Base-by-base conservation (phyloP, 164 flowering plant species). In the Piper longum region DNA sequence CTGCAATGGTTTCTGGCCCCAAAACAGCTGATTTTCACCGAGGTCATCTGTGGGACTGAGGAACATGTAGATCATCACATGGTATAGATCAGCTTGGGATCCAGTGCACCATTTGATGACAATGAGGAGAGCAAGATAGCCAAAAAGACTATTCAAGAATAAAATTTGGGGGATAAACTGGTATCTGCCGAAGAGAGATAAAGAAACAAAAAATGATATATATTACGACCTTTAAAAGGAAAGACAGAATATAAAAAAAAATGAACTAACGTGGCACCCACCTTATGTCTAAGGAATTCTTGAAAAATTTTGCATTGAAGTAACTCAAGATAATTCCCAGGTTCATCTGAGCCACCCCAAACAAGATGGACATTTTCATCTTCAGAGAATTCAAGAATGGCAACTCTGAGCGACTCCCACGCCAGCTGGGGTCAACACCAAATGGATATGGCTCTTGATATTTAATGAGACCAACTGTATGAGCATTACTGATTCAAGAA, bases 31-130 rank as follows among this genome's bases (percentile, higher is more conserved):
- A 77, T 91, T 91, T 51, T 86, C 98, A 66, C 89, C 93, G 74
- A 91, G 91, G 66, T 84, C 84, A 36, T 85, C 98, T 60, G 87
- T 82, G 67, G 97, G 97, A 66, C 96, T 91, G 72, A 91, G 70
- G 79, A 91, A 91, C 97, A 91, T 91, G 78, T 91, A 91, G 65
- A 91, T 91, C 98, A 88, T 91, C 67, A 91, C 95, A 79, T 91
- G 97, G 66, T 91, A 91, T 40, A 91, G 87, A 66, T 91, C 97
- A 61, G 97, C 96, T 66, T 86, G 84, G 75, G 98, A 91, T 66
- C 98, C 96, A 62, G 88, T 85, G 79, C 91, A 88, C 98, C 98
- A 91, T 81, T 91, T 91, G 70, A 88, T 72, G 69, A 88, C 59
- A 62, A 91, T 82, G 63, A 91, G 96, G 66, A 91, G 85, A 0